Percentiles rank a stretch among this genome's conserved stretches.
Evolutionary conservation across 352 stramenopile genomes (phyloP).

Genomic region (Thalassiosira hispida): DNA sequence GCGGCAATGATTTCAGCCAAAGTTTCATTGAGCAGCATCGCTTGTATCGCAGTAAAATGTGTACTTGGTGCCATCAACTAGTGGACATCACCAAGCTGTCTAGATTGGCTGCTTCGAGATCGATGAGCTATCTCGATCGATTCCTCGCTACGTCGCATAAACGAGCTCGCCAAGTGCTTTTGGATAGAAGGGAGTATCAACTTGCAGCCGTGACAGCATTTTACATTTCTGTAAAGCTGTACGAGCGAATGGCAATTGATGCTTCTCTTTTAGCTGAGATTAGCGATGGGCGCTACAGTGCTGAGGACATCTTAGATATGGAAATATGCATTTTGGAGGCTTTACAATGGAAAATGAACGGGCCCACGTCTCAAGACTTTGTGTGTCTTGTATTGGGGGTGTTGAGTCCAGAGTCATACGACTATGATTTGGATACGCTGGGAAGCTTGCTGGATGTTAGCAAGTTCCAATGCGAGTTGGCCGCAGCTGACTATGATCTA

Average conservation of each 20-base stretch:
- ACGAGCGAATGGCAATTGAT: slow-evolving; percentile 69
- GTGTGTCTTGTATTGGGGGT: slow-evolving; percentile 3
- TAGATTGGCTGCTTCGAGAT: background rate
- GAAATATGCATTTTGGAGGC: slow-evolving; percentile 52
- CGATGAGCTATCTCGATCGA: background rate
- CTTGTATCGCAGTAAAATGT: slow-evolving; percentile 64
- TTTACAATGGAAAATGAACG: slow-evolving; percentile 61
- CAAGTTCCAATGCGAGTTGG: background rate
- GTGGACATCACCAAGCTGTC: background rate
- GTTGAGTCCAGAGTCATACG: background rate
- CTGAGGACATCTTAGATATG: slow-evolving; percentile 68
- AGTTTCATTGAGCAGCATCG: too few species aligned
- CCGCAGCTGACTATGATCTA: background rate
- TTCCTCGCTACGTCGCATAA: background rate
- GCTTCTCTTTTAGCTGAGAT: slow-evolving; percentile 60
- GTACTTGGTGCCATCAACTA: slow-evolving; percentile 64
- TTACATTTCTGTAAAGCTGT: slow-evolving; percentile 75
- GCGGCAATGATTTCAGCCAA: too few species aligned
- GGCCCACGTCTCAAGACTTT: slow-evolving; percentile 61
- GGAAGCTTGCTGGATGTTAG: background rate
- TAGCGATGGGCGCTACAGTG: slow-evolving; percentile 57
- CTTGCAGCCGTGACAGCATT: slow-evolving; percentile 70
- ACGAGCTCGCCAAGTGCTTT: slow-evolving; percentile 5
- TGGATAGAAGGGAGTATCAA: slow-evolving; percentile 44
- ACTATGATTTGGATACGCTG: background rate